phyloP scores from a whole-genome alignment of 2,329 filamentous ascomycete species.

The Podosphaera aphanis region DNA sequence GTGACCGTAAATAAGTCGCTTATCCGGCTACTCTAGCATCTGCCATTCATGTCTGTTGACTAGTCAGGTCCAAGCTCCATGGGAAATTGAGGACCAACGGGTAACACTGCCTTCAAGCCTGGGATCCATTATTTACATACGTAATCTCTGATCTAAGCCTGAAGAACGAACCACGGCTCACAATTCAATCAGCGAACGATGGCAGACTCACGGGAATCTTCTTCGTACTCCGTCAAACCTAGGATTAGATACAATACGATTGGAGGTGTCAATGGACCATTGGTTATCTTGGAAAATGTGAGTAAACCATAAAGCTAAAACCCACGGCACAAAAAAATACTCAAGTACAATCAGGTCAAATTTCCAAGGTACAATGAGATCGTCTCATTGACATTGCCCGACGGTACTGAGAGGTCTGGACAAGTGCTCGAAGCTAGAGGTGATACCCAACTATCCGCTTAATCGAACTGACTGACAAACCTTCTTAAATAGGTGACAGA shows the following conservation, averaged over 20 bases:
- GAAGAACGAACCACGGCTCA: too few species aligned
- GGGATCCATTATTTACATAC: too few species aligned
- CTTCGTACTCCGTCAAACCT: constrained; percentile 29
- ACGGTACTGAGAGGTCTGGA: constrained; percentile 80
- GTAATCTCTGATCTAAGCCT: too few species aligned
- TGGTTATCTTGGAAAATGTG: constrained; percentile 95
- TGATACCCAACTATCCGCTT: constrained; percentile 18
- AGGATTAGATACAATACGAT: constrained; percentile 93
- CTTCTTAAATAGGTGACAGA: constrained; percentile 42
- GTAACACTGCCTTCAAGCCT: too few species aligned
- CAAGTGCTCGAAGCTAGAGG: constrained; percentile 96
- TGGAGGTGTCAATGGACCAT: constrained; percentile 86
- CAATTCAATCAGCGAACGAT: constrained; percentile 9
- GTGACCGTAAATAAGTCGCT: too few species aligned
- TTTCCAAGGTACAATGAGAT: constrained; percentile 96
- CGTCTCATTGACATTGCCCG: constrained; percentile 79
- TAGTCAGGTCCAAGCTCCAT: too few species aligned
- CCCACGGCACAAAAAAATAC: constrained; percentile 1
- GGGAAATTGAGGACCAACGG: too few species aligned
- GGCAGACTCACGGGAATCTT: constrained; percentile 17
- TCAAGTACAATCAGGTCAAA: constrained; percentile 50
- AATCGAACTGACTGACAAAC: not conserved
- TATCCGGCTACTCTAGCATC: too few species aligned
- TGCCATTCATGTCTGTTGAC: too few species aligned
- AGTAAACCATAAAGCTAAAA: constrained; percentile 17